These are phyloP conservation scores for Solanum hybrid DNA, from an alignment of 305 asterid genomes.

Conservation along the genomic window DNA sequence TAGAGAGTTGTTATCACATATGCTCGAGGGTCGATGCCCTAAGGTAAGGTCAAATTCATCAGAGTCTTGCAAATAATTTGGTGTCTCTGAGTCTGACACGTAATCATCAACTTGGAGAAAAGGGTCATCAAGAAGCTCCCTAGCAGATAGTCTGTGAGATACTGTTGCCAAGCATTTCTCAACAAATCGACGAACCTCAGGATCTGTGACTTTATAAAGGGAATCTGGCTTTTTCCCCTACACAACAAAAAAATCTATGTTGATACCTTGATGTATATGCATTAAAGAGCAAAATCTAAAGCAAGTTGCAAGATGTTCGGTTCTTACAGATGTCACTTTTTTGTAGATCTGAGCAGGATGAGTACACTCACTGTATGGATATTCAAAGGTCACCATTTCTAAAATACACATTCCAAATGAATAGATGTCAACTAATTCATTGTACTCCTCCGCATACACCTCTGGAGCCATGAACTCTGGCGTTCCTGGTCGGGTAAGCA, in stretches of 20 bases:
- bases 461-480: slow-evolving; percentile 89
- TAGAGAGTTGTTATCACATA: slow-evolving; percentile 35
- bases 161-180: slow-evolving; percentile 84
- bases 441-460: slow-evolving; percentile 73
- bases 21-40: slow-evolving; percentile 35
- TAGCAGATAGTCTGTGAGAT: slow-evolving; percentile 58
- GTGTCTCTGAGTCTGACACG: slow-evolving; percentile 32
- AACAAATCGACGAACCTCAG: slow-evolving; percentile 72
- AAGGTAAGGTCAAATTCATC: slow-evolving; percentile 28
- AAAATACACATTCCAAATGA: slow-evolving; percentile 76
- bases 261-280: not conserved
- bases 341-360: slow-evolving; percentile 78
- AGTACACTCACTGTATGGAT: slow-evolving; percentile 69
- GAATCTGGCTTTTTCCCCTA: slow-evolving; percentile 89
- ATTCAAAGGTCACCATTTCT: slow-evolving; percentile 75
- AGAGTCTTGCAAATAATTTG: slow-evolving; percentile 33
- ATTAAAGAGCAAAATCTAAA: not conserved
- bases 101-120: slow-evolving; percentile 62
- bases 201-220: slow-evolving; percentile 61
- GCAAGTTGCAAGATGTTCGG: not conserved
- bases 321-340: slow-evolving; percentile 67
- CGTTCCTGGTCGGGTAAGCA: slow-evolving; percentile 33
- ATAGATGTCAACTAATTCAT: slow-evolving; percentile 68
- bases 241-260: not conserved
- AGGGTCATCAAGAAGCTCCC: slow-evolving; percentile 78